Base-by-base conservation (phyloP, 2,329 filamentous ascomycete species). In the Plectosphaerella plurivora region DNA sequence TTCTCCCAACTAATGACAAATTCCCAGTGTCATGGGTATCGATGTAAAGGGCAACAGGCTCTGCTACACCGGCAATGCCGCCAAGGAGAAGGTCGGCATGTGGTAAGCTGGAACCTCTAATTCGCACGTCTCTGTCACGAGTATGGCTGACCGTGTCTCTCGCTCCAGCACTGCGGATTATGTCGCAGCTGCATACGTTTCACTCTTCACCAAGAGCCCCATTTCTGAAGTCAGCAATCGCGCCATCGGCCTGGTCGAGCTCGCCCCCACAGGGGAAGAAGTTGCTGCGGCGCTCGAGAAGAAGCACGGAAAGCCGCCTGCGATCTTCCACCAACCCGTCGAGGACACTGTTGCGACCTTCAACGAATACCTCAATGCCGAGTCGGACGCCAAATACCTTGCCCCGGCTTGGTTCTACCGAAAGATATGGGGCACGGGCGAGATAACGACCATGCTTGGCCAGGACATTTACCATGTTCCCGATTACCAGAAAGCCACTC, bases 111-210 rank as follows among this genome's bases (percentile, higher is more conserved):
- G 28, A 33, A 33, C 11, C 3, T 33, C 4, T 3, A 33, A 3
- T 33, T 12, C 28, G 28, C 28, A 33, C 5, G 7, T 6, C 5
- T 22, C 5, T 12, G 3, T 22, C 22, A 22, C 22, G 22, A 22
- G 22, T 22, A 22, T 22, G 22, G 22, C 22, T 22, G 28, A 22
- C 4, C n/a, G 2, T 8, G 6, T 22, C 22, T 22, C 22, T 33
- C 28, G 11, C 28, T 33, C 28, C 22, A 65, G 63, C 33, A 63
- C 62, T 2, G 57, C 61, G n/a, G 51, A 59, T 14, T 65, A 63
- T 15, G 63, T 66, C 1, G 62, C 61, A 4, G 59, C 58, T 10
- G 63, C 59, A 0, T 65, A 66, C 35, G 59, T 57, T 5, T 60
- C 60, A 3, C 61, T 66, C 28, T 66, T 66, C n/a, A 54, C 62